Base-by-base conservation (phyloP, 108 stramenopile genomes). In the Pelagomonas calceolata region DNA sequence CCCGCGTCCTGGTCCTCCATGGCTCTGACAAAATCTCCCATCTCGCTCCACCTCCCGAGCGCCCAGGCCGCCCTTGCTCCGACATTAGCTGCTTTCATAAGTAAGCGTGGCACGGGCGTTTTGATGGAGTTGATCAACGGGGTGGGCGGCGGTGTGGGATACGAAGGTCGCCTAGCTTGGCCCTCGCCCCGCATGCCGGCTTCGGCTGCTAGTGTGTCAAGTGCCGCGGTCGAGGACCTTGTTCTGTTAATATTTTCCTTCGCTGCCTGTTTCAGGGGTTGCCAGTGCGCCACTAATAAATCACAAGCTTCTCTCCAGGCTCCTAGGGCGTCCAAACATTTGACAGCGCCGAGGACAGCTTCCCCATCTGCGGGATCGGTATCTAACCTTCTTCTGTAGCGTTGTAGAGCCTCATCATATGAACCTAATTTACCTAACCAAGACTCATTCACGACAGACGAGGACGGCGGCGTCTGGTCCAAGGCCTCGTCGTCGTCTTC, bases 381-480 rank as follows among this genome's bases (percentile, higher is more conserved):
- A 32, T 35, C 44, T 34, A 95, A 78, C 75, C 92, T 95, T 43
- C 87, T 79, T 66, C 93, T 86, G 80, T 96, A 96, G 35, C 90
- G 74, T 33, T 70, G 70, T 18, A 95, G 66, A 12, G 93, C 95
- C 66, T 96, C 95, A 4, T 82, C 75, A 93, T 92, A 97, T 31
- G 87, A 85, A 29, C 98, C 98, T n/a, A 98, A 86, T 83, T 97
- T 99, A 34, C 93, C 92, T 45, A 96, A 78, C 95, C 95, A 98
- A 15, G 83, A 75, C 65, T 97, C 96, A 73, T 91, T 79, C 73
- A 92, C 81, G 4, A 84, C 79, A 32, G 86, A 74, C 7, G 21
- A 16, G 21, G 51, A 60, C 18, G 15, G 36, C 21, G 45, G 21
- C 9, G 1, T 10, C 30, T 34, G 36, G 14, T 34, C 34, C 63